Evolutionary conservation across 2,329 filamentous ascomycete species (phyloP).

Genomic region (Colletotrichum simmondsii): DNA sequence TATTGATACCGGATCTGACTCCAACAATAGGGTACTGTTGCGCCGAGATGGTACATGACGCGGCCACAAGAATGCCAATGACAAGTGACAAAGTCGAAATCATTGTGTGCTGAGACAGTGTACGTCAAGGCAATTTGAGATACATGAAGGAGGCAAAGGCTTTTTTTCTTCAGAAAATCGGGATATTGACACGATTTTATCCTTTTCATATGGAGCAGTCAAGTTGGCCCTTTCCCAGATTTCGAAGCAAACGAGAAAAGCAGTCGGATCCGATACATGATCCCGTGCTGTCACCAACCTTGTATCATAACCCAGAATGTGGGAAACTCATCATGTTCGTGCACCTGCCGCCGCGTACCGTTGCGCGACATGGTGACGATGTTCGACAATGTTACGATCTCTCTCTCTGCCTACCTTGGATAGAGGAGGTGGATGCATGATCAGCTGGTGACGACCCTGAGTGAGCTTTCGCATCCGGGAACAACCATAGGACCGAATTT

Average conservation of each 20-base stretch:
- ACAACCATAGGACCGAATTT: not conserved
- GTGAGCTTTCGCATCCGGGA: not conserved
- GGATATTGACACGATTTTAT: not conserved
- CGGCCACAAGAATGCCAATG: constrained; percentile 9
- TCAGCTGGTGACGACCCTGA: not conserved
- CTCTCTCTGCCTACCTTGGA: not conserved
- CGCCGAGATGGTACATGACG: not conserved
- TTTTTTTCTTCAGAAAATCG: too few species aligned
- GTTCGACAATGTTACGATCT: not conserved
- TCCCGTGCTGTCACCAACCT: constrained; percentile 21
- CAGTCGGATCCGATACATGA: not conserved
- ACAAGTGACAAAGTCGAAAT: not conserved
- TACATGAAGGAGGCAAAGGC: not conserved
- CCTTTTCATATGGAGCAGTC: not conserved
- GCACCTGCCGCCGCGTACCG: constrained; percentile 1
- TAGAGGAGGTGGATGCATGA: not conserved
- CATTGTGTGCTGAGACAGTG: not conserved
- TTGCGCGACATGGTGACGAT: constrained; percentile 14
- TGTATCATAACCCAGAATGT: constrained; percentile 15
- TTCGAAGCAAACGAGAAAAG: constrained; percentile 4
- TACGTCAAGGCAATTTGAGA: not conserved
- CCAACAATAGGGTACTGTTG: constrained; percentile 48
- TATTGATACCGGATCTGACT: constrained; percentile 47
- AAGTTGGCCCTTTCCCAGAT: not conserved
- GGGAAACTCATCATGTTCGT: not conserved